Evolutionary conservation across 495 filamentous ascomycete species (phyloP).

Genomic region (Physcia stellaris): DNA sequence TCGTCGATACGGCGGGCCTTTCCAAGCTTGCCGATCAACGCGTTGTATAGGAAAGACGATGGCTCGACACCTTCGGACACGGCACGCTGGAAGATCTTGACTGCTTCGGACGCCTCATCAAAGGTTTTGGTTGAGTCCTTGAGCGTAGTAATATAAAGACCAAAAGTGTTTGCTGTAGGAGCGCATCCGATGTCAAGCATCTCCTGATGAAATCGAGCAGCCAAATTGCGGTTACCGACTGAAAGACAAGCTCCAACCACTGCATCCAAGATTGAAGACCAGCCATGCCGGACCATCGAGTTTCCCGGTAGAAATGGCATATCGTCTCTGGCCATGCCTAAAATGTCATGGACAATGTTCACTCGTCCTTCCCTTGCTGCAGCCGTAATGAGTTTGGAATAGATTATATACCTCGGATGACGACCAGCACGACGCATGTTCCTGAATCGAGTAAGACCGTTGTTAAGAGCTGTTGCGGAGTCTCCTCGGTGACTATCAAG

Average conservation of each 20-base stretch:
- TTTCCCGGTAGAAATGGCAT: slow-evolving; percentile 73
- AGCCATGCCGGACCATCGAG: slow-evolving; percentile 77
- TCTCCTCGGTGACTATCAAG: slow-evolving; percentile 60
- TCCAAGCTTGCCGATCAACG: slow-evolving; percentile 93
- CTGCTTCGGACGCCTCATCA: slow-evolving; percentile 89
- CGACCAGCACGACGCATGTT: slow-evolving; percentile 87
- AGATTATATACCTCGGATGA: slow-evolving; percentile 88
- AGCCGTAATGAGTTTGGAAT: slow-evolving; percentile 84
- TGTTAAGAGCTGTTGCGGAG: slow-evolving; percentile 57
- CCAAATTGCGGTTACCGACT: slow-evolving; percentile 62
- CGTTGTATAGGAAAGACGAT: slow-evolving; percentile 95
- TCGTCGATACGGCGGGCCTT: slow-evolving; percentile 96
- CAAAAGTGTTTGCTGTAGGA: slow-evolving; percentile 94
- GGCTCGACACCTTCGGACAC: slow-evolving; percentile 90
- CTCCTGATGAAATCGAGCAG: slow-evolving; percentile 79
- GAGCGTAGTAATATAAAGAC: slow-evolving; percentile 93
- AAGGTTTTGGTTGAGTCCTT: slow-evolving; percentile 96
- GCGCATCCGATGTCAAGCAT: slow-evolving; percentile 74
- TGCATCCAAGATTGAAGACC: slow-evolving; percentile 85
- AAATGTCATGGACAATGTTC: slow-evolving; percentile 71
- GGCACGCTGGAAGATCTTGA: slow-evolving; percentile 92
- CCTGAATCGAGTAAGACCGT: slow-evolving; percentile 67
- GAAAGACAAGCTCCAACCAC: slow-evolving; percentile 92
- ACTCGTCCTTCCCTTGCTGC: slow-evolving; percentile 70
- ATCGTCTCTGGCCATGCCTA: slow-evolving; percentile 74